phyloP scores from a whole-genome alignment of 2,329 filamentous ascomycete genomes.

The Pleomassaria siparia region DNA sequence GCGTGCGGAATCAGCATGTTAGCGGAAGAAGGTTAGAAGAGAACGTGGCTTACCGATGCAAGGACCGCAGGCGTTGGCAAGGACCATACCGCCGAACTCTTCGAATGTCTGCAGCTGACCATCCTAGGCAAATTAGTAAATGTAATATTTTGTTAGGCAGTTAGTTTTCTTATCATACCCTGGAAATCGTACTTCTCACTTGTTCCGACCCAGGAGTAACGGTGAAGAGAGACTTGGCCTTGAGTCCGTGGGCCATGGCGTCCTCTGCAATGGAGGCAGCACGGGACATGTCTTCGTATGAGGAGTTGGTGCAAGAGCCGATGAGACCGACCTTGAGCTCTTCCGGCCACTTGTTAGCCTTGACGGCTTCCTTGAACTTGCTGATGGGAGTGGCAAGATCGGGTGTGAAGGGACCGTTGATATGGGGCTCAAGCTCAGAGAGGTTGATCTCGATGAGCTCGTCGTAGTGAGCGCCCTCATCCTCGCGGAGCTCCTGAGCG shows the following conservation, averaged over 20 bases:
- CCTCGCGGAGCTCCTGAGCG: conserved; percentile 80
- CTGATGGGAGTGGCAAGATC: conserved; percentile 97
- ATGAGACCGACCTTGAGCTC: conserved; percentile 97
- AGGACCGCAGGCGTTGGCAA: conserved; percentile 85
- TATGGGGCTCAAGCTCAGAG: conserved; percentile 90
- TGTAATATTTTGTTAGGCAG: too few species aligned
- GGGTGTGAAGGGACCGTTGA: conserved; percentile 98
- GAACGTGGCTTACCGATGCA: conserved; percentile 55
- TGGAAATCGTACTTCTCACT: conserved; percentile 93
- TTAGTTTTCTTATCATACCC: conserved; percentile 32
- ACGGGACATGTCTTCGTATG: conserved; percentile 88
- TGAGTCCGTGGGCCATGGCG: conserved; percentile 87
- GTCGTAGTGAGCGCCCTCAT: conserved; percentile 92
- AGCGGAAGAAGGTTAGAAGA: not conserved
- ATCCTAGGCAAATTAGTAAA: conserved; percentile 73
- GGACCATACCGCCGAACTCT: conserved; percentile 90
- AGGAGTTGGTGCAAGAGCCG: conserved; percentile 96
- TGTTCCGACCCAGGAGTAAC: conserved; percentile 97
- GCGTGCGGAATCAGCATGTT: conserved; percentile 3
- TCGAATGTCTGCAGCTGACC: conserved; percentile 93
- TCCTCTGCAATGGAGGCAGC: conserved; percentile 89
- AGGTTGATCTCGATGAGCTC: conserved; percentile 96
- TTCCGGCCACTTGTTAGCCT: conserved; percentile 93
- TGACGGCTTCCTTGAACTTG: conserved; percentile 93
- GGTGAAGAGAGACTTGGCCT: conserved; percentile 90